Conservation (phyloP, 306 rosid genomes). For the Delonix regia region DNA sequence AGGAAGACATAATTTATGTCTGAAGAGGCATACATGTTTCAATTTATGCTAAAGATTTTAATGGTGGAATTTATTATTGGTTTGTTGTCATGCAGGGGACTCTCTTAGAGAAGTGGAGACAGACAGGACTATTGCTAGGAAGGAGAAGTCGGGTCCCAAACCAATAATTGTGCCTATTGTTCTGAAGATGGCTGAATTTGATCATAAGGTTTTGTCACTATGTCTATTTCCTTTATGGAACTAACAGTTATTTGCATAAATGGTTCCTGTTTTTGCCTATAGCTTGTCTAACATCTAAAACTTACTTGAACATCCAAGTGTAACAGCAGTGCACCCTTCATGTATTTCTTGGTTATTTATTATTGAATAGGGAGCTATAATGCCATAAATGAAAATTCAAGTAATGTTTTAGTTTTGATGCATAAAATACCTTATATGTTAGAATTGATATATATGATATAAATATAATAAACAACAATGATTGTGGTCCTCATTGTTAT, state of each 20-base stretch:
- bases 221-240: conserved; percentile 25
- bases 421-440: background rate
- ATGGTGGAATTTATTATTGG: conserved; percentile 18
- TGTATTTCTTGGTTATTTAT: conserved; percentile 25
- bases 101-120: conserved; percentile 48
- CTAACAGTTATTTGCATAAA: background rate
- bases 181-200: conserved; percentile 95
- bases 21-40: conserved; percentile 13
- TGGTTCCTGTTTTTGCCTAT: conserved; percentile 16
- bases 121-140: conserved; percentile 41
- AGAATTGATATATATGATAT: background rate
- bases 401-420: conserved; percentile 8
- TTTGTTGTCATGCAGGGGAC: conserved; percentile 57
- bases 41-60: conserved; percentile 2
- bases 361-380: conserved; percentile 17
- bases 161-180: conserved; percentile 87
- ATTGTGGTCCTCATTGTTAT: background rate
- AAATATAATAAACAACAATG: background rate
- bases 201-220: conserved; percentile 73
- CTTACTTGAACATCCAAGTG: conserved; percentile 25
- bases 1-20: conserved; percentile 18
- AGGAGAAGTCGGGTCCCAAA: conserved; percentile 78
- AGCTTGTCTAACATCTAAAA: conserved; percentile 9
- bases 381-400: conserved; percentile 16
- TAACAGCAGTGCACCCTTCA: background rate